Evolutionary conservation across 208 protist species (phyloP).

Genomic region (Phytomonas sp.): DNA sequence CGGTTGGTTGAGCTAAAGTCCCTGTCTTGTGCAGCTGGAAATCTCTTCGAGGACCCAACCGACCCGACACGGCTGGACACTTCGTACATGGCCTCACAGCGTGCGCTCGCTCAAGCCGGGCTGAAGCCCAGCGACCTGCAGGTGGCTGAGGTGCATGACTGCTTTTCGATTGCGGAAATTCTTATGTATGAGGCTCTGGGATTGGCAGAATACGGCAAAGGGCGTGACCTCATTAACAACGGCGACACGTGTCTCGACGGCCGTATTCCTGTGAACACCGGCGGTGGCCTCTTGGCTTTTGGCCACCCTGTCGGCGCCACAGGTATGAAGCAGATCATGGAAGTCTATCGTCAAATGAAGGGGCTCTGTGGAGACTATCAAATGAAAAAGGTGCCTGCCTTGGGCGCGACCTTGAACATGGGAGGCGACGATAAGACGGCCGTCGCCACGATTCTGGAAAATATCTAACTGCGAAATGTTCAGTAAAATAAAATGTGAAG

Average conservation of each 20-base stretch:
- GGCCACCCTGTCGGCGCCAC: constrained; percentile 89
- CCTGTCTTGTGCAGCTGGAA: constrained; percentile 45
- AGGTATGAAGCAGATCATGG: constrained; percentile 89
- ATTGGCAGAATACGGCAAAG: constrained; percentile 75
- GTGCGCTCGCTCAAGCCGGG: constrained; percentile 52
- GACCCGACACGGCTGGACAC: constrained; percentile 72
- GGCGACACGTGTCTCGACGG: constrained; percentile 71
- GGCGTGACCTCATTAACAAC: constrained; percentile 65
- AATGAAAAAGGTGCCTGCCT: constrained; percentile 61
- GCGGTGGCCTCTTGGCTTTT: constrained; percentile 86
- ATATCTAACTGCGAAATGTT: constrained; percentile 42
- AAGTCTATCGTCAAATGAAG: constrained; percentile 92
- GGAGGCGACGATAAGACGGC: constrained; percentile 90
- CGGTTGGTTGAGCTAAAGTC: constrained; percentile 71
- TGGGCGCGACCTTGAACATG: constrained; percentile 89
- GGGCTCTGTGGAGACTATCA: constrained; percentile 85
- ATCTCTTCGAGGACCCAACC: constrained; percentile 67
- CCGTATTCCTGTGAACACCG: constrained; percentile 85
- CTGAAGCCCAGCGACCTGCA: constrained; percentile 53
- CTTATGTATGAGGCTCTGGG: constrained; percentile 92
- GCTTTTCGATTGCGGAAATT: constrained; percentile 89
- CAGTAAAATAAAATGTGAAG: constrained; percentile 1
- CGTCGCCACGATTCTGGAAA: constrained; percentile 76
- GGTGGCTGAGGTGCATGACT: constrained; percentile 90
- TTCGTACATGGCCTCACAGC: constrained; percentile 59